These are phyloP conservation scores for Parmales sp. DNA, from an alignment of 108 stramenopile genomes.

Conservation along the genomic window DNA sequence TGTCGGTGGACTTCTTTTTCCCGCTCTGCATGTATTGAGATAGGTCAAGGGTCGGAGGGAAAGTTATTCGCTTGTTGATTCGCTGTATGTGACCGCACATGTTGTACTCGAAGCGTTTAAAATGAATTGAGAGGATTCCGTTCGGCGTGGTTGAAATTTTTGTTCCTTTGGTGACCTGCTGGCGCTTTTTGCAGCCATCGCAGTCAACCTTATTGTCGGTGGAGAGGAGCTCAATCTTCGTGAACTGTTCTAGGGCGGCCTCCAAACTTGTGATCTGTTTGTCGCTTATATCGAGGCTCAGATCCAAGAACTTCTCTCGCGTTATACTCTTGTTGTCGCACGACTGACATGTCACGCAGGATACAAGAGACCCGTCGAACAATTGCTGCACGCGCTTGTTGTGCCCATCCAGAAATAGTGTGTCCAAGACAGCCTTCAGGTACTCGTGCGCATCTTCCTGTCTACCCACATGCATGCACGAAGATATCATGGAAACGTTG, in stretches of 20 bases:
- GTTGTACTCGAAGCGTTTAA: constrained; percentile 72
- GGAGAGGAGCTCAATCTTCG: constrained; percentile 52
- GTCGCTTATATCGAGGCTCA: constrained; percentile 63
- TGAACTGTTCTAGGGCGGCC: constrained; percentile 60
- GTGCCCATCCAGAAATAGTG: constrained; percentile 70
- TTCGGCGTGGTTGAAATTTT: constrained; percentile 70
- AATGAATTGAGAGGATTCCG: constrained; percentile 65
- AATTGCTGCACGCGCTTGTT: constrained; percentile 63
- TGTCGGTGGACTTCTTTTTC: constrained; percentile 47
- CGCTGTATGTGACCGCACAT: constrained; percentile 49
- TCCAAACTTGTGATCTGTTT: constrained; percentile 38
- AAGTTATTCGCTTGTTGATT: constrained; percentile 53
- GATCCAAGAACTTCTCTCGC: constrained; percentile 75
- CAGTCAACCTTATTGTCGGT: constrained; percentile 69
- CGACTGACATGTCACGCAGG: constrained; percentile 63
- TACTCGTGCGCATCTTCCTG: constrained; percentile 86
- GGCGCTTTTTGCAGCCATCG: constrained; percentile 46
- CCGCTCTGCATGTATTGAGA: constrained; percentile 55
- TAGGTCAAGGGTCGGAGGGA: constrained; percentile 55
- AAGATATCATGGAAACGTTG: no score
- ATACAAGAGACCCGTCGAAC: constrained; percentile 75
- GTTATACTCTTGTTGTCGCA: constrained; percentile 59
- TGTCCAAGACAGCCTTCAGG: constrained; percentile 57
- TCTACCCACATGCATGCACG: no score
- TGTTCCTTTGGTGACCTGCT: constrained; percentile 59